Evolutionary conservation across 495 filamentous ascomycete species (phyloP).

Genomic region (Cenococcum geophilum): DNA sequence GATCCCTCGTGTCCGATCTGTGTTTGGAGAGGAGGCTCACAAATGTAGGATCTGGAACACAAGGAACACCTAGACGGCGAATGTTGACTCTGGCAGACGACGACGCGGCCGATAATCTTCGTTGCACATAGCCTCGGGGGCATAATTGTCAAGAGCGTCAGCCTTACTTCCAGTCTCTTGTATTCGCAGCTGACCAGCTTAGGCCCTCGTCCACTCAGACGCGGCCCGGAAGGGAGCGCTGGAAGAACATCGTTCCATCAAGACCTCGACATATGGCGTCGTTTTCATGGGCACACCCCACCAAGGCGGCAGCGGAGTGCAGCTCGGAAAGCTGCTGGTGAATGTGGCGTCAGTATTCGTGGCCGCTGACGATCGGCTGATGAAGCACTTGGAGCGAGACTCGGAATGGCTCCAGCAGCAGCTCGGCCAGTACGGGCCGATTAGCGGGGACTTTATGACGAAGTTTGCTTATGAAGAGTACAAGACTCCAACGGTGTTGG

Average conservation of each 20-base stretch:
- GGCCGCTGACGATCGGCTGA: constrained; percentile 29
- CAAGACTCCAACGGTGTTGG: constrained; percentile 25
- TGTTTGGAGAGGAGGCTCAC: constrained; percentile 27
- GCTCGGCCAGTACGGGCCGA: constrained; percentile 31
- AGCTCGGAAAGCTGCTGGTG: constrained; percentile 30
- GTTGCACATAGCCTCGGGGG: constrained; percentile 31
- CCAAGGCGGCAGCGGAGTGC: constrained; percentile 33
- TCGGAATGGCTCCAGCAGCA: constrained; percentile 38
- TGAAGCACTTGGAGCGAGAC: constrained; percentile 35
- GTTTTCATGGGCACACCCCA: constrained; percentile 32
- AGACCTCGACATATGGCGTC: constrained; percentile 26
- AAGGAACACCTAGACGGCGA: constrained; percentile 10
- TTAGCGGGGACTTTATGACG: constrained; percentile 18
- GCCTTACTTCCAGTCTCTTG: constrained; percentile 12
- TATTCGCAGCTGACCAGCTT: constrained; percentile 13
- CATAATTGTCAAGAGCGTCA: constrained; percentile 25
- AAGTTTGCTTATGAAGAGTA: constrained; percentile 26
- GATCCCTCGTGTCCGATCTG: constrained; percentile 34
- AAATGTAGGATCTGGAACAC: constrained; percentile 28
- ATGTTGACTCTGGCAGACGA: constrained; percentile 15
- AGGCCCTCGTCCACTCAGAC: constrained; percentile 30
- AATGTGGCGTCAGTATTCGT: constrained; percentile 37
- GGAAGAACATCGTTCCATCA: constrained; percentile 25
- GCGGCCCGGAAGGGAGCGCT: constrained; percentile 23
- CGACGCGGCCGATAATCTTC: constrained; percentile 29